Evolutionary conservation across 1,284 basidiomycete genomes (phyloP), one percentile per base, ranked within the genome.

Genomic region (Trichosporon coremiiforme): DNA sequence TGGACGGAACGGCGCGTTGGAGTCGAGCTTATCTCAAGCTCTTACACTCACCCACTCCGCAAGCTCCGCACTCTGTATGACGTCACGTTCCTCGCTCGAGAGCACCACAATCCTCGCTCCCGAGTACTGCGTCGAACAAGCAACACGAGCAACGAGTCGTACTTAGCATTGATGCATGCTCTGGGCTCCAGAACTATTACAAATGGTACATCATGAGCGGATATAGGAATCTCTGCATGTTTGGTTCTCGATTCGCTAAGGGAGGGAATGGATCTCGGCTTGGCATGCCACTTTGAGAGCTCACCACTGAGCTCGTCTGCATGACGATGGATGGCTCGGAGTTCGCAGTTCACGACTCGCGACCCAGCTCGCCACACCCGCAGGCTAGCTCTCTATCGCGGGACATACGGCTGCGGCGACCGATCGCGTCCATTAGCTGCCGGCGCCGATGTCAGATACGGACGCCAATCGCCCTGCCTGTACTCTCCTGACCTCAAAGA

Each of bases 391-490:
- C 4, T 4, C 29, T 65, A 68, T 9, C 67, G 67, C 25, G 63
- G 67, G 2, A 31, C 57, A 64, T 64, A 71, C 41, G 70, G 60
- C 65, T 68, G 67, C 45, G 57, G 65, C 47, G 65, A 68, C 57
- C 64, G 25, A 36, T 45, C 63, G 7, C 36, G 22, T 12, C 68
- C 66, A 25, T 67, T 69, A 25, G 68, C 64, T 13, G 71, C 60
- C 8, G 66, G n/a, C n/a, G 71, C 60, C 8, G 66, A n/a, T 1
- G 55, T 60, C 10, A 72, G 60, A 64, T 72, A 72, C 50, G 71
- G 66, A 47, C 71, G 33, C 71, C 71, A 72, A 65, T 72, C 71
- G 36, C 68, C 68, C 12, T 63, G 64, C 15, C 53, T 41, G 57
- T 72, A 72, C 53, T 69, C 68, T 17, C 64, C 64, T 29, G 65